These are phyloP conservation scores for Leersia perrieri DNA, from an alignment of 176 grass and related monocot species.

Conservation along the genomic window DNA sequence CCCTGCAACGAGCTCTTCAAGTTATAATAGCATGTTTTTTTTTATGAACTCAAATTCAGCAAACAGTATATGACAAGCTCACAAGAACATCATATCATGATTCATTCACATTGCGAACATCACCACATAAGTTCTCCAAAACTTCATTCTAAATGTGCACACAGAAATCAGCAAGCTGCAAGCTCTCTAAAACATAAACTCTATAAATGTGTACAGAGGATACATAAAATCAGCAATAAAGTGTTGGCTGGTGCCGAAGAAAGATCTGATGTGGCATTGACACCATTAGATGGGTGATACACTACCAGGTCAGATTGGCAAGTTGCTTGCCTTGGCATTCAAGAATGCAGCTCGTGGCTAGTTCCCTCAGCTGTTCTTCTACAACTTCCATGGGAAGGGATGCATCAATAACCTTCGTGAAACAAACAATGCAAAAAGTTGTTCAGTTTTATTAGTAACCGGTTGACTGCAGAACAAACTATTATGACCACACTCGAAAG, in stretches of 20 bases:
- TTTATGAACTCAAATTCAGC: background rate
- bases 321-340: conserved; percentile 66
- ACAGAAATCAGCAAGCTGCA: background rate
- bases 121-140: background rate
- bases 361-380: conserved; percentile 61
- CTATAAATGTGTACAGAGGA: background rate
- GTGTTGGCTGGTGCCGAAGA: background rate
- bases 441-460: background rate
- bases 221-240: background rate
- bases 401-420: conserved; percentile 59
- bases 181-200: background rate
- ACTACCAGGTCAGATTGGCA: conserved; percentile 44
- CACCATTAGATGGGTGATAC: background rate
- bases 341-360: conserved; percentile 47
- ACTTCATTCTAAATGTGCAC: background rate
- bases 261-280: conserved; percentile 7
- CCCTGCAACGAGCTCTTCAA: background rate
- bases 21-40: too few species aligned
- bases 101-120: background rate
- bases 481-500: background rate
- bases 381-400: conserved; percentile 69
- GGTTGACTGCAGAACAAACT: background rate
- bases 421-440: background rate
- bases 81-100: too few species aligned
- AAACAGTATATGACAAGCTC: background rate